Base-by-base conservation (phyloP, 1,139 yeast species). In the Wickerhamomyces sp. region DNA sequence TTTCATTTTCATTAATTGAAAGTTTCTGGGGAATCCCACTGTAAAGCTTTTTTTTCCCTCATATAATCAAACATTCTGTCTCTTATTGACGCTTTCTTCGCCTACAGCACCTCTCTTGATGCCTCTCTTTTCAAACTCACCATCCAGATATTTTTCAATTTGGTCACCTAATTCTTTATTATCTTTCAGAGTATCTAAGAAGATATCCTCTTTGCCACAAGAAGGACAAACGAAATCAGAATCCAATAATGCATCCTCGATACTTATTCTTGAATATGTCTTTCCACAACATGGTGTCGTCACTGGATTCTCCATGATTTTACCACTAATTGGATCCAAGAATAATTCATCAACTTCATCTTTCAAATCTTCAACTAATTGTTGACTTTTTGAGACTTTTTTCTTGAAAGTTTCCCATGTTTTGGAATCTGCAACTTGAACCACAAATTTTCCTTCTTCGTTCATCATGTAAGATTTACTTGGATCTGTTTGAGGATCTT, bases 371-470 rank as follows among this genome's bases (percentile, higher is more conserved):
- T 48, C 40, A 14, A 68, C 61, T 38, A 74, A 64, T 33, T 75
- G 75, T 48, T 53, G 75, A 17, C 70, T 66, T 35, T 62, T 60
- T 31, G 65, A 64, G 44, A 67, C 79, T 51, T 80, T 79, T 48
- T 81, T 78, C 58, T 87, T 95, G 56, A 78, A 88, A 36, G 71
- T 77, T 39, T 81, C 78, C 98, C 99, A 93, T 0, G 97, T 84
- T 50, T 82, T 84, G 33, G 79, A 76, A 62, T 91, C 98, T 1
- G 98, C 97, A 49, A 89, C 78, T 13, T 95, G 96, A 35, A 88
- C 82, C 9, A 93, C 98, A 57, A 85, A 91, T 52, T 89, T 88
- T 32, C 98, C 99, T 30, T 87, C 94, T 37, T 89, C 97, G 22
- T 91, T 87, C 44, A 91, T 78, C 83, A 91, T 78, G 42, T 84